Percentiles rank a stretch among this genome's conserved stretches.
Conservation (phyloP, 176 grass and related monocot species). For the Pontederia paniculata region DNA sequence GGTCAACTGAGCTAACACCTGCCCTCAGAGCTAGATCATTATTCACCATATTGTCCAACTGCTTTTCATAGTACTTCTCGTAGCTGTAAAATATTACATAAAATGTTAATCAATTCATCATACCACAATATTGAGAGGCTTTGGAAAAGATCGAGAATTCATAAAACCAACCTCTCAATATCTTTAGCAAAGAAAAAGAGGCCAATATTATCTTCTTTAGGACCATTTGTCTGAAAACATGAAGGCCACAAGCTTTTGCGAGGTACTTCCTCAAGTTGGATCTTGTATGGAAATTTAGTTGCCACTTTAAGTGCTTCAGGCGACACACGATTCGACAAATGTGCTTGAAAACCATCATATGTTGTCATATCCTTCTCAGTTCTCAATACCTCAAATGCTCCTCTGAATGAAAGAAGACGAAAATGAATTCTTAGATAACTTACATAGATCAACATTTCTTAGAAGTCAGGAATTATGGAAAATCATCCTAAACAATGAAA, state of each 20-base stretch:
- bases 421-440: constrained; percentile 1
- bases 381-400: constrained; percentile 74
- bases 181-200: constrained; percentile 97
- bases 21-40: constrained; percentile 79
- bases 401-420: constrained; percentile 36
- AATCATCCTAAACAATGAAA: constrained; percentile 1
- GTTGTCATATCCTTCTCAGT: constrained; percentile 41
- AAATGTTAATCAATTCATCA: not conserved
- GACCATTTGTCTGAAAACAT: constrained; percentile 57
- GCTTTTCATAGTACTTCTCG: constrained; percentile 73
- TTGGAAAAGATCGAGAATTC: not conserved
- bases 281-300: constrained; percentile 56
- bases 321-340: constrained; percentile 67
- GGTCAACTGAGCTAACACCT: constrained; percentile 54
- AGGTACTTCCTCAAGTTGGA: constrained; percentile 80
- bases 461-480: constrained; percentile 23
- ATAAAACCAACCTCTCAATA: constrained; percentile 47
- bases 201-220: constrained; percentile 61
- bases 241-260: constrained; percentile 58
- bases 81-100: constrained; percentile 41
- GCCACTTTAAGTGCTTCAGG: constrained; percentile 47
- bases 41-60: constrained; percentile 73
- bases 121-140: not conserved
- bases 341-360: constrained; percentile 93
- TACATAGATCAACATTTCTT: not conserved